Evolutionary conservation across 345 rosid genomes (phyloP), one percentile per base, ranked within the genome.

Genomic region (Kandelia obovata): DNA sequence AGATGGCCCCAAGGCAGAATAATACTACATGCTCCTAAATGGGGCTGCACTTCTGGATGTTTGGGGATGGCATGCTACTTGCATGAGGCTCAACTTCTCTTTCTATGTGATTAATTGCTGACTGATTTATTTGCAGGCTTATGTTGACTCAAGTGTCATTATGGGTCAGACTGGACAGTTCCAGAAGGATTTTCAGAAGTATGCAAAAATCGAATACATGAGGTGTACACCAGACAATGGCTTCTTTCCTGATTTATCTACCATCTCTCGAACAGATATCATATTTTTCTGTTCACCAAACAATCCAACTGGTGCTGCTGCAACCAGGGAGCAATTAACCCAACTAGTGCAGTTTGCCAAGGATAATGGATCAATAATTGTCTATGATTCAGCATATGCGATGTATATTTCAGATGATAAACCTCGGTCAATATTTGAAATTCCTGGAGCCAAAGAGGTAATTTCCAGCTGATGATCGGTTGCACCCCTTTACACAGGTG

Each of bases 391-490:
- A 28, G 97, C 99, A 20, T 95, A 95, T 78, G 97, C 98, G 34
- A 66, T 87, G 83, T 95, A 92, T 67, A 89, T 92, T 75, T 87
- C 96, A 46, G 96, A 89, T 59, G 89, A 87, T 53, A 92, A 87
- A 71, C 99, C 98, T 23, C 86, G 77, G 9, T 86, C 96, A 74
- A 95, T 92, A 72, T 95, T 86, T 73, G 99, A 95, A 78, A 95
- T 95, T 82, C 97, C 98, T 43, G 99, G 99, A 78, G 98, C 99
- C 67, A 85, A 84, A 77, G 96, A 95, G 94, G 97, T 94, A 79
- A 71, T 64, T 34, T 55, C 58, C 27, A 26, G 27, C 11, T n/a
- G 53, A n/a, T 34, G 23, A 10, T 58, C 17, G 1, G 49, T 43
- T 32, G 26, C 61, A 31, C 35, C 49, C 19, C 9, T 26, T 23